Evolutionary conservation across 192 early-diverging fungal species (phyloP).

Genomic region (Backusella tarrabulga): DNA sequence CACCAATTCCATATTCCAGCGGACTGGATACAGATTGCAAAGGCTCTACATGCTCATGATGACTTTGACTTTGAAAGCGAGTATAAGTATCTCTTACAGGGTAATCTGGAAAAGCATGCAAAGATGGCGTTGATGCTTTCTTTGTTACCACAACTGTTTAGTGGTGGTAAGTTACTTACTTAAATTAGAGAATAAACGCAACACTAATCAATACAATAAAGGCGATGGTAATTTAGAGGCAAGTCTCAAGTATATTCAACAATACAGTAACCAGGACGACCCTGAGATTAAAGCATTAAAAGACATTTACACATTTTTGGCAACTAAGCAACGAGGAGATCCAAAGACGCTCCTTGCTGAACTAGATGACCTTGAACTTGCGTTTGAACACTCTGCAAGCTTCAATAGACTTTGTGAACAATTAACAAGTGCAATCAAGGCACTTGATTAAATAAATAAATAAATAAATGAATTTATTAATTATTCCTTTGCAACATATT

Average conservation of each 20-base stretch:
- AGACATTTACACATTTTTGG: not conserved
- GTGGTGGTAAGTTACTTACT: too few relatives aligned
- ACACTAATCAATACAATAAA: too few relatives aligned
- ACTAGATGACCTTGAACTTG: not conserved
- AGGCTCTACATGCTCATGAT: not conserved
- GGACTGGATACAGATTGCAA: not conserved
- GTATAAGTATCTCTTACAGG: not conserved
- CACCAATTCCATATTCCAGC: not conserved
- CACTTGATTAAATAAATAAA: not conserved
- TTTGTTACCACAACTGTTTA: not conserved
- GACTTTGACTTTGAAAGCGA: conserved; percentile 1
- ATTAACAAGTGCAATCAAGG: not conserved
- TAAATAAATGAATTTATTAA: not conserved
- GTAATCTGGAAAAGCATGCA: not conserved
- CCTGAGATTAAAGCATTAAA: not conserved
- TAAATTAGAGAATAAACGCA: too few relatives aligned
- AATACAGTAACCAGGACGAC: not conserved
- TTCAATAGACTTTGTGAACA: not conserved
- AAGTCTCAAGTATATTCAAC: not conserved
- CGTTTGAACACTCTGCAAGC: not conserved
- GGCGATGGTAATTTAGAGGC: too few relatives aligned
- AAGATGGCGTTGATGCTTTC: not conserved
- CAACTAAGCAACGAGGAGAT: not conserved
- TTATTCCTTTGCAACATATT: conserved; percentile 7
- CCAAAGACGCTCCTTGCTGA: not conserved